These are phyloP conservation scores for Monosporozyma servazzii DNA, from an alignment of 805 yeast species.

Conservation along the genomic window DNA sequence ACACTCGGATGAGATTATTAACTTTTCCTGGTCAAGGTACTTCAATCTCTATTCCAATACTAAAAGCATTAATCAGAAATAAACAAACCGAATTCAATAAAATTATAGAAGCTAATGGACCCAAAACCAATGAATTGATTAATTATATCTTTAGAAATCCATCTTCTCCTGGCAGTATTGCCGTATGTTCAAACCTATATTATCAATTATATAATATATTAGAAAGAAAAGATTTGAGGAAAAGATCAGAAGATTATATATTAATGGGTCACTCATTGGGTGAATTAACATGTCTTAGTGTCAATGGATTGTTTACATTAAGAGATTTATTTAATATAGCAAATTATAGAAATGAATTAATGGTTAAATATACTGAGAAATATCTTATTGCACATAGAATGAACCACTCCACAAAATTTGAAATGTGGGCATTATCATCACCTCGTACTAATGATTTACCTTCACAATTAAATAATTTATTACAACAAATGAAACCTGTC, in stretches of 20 bases:
- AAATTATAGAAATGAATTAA: constrained; percentile 26
- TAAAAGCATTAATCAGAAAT: constrained; percentile 18
- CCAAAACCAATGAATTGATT: constrained; percentile 16
- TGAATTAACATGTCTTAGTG: constrained; percentile 26
- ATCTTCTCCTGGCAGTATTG: constrained; percentile 27
- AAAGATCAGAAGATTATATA: neutral
- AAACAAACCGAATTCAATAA: constrained; percentile 14
- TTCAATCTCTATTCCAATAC: constrained; percentile 19
- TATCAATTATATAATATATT: constrained; percentile 16
- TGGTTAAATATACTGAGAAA: constrained; percentile 25
- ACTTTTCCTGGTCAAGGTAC: constrained; percentile 32
- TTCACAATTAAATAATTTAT: constrained; percentile 13
- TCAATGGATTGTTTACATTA: constrained; percentile 20
- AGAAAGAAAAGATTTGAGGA: neutral
- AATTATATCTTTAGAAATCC: constrained; percentile 19
- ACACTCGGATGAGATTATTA: constrained; percentile 16
- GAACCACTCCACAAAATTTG: constrained; percentile 19
- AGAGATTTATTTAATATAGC: constrained; percentile 27
- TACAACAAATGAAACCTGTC: constrained; percentile 9
- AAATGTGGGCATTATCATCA: constrained; percentile 29
- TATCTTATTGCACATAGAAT: constrained; percentile 20
- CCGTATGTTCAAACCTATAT: constrained; percentile 25
- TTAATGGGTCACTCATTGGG: constrained; percentile 31
- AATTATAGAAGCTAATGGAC: constrained; percentile 13
- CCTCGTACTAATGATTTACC: constrained; percentile 22